Evolutionary conservation across 2,329 filamentous ascomycete species (phyloP), one percentile per base, ranked within the genome.

Genomic region (Fusarium tanahbumbuense): DNA sequence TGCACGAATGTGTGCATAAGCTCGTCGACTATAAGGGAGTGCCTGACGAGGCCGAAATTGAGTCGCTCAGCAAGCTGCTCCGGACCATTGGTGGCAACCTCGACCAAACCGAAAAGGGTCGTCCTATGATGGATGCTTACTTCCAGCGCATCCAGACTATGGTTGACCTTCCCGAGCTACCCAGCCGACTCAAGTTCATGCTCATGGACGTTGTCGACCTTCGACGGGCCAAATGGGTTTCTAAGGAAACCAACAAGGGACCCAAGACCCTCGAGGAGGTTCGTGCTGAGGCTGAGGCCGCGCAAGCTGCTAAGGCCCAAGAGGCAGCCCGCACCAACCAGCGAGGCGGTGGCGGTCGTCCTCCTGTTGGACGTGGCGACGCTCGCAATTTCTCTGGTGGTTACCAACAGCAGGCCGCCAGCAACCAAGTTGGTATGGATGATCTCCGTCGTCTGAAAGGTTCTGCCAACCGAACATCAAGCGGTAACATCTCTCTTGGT

Each of bases 1-100:
- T 99, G 96, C 95, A 99, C 85, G 93, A 98, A 82, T 99, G 96
- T 87, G 94, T 99, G 28, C 91, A 94, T 84, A 97, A 97, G 83
- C 88, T 99, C 70, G 93, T 99, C 73, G 95, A 99, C 83, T 98
- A 97, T 81, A 92, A 95, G 77, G 94, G 93, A 67, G 85, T 93
- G 66, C 96, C 96, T 46, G 96, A 99, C 75, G 96, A 99, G 83
- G 93, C 95, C 56, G 94, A 98, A 80, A 92, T 99, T 65, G 96
- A 99, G 86, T 97, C 93, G 73, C 89, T 99, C 81, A 94, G 91
- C 76, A 98, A 97, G 83, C 87, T 99, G 69, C 88, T 99, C 67
- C 90, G 92, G 73, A 97, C 96, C 41, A 97, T 99, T 70, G 96
- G 96, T 84, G 87, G 84, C 74, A 95, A 94, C 79, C 90, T 99